Percentiles rank a stretch among this genome's conserved stretches.
These are phyloP conservation scores for Lyophyllum shimeji DNA, from an alignment of 768 basidiomycete genomes.

Conservation along the genomic window DNA sequence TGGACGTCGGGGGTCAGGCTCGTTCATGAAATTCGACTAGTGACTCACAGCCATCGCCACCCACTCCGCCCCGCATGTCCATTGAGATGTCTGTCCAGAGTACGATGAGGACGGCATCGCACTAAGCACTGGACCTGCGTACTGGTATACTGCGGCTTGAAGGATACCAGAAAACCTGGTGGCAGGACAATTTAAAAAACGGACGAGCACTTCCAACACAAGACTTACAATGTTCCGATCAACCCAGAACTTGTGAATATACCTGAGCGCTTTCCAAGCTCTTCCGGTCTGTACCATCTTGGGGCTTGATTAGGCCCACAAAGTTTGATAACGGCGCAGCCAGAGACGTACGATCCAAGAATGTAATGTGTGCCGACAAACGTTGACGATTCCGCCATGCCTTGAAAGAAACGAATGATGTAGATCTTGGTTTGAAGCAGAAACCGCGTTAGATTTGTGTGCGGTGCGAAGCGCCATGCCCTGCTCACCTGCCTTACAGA, in stretches of 20 bases:
- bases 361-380: conserved; percentile 77
- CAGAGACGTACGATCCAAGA: conserved; percentile 59
- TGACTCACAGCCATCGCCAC: conserved; percentile 64
- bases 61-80: conserved; percentile 55
- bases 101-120: background rate
- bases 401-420: conserved; percentile 72
- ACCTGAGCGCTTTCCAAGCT: conserved; percentile 70
- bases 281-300: conserved; percentile 71
- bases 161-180: conserved; percentile 63
- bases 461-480: background rate
- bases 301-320: background rate
- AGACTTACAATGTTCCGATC: conserved; percentile 55
- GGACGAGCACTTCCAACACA: background rate
- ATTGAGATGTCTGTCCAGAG: conserved; percentile 46
- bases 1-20: background rate
- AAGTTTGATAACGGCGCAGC: background rate
- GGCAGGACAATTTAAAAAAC: background rate
- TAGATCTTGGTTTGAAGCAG: conserved; percentile 46
- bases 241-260: conserved; percentile 69
- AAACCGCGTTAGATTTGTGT: background rate
- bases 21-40: background rate
- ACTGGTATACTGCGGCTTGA: conserved; percentile 64
- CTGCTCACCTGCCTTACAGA: conserved; percentile 52
- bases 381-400: conserved; percentile 70
- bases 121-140: conserved; percentile 10